Percentiles rank a stretch among this genome's conserved stretches.
Conservation (phyloP, 1,139 yeast species). For the Pichia sp. region DNA sequence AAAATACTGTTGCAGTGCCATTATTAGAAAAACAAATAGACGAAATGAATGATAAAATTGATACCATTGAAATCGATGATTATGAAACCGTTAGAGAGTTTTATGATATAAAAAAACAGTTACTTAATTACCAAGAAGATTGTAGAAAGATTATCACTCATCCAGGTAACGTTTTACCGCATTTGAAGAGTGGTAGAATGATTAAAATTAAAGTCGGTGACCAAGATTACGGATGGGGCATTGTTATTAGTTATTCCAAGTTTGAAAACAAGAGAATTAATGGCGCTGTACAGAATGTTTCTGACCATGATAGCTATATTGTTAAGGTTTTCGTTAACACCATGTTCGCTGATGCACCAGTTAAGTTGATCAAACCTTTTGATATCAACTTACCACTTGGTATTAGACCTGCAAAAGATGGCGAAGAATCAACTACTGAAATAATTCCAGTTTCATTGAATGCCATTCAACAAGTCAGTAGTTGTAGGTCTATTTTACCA, state of each 20-base stretch:
- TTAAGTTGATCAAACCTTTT: slow-evolving; percentile 60
- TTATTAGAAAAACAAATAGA: slow-evolving; percentile 60
- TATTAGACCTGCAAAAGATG: slow-evolving; percentile 70
- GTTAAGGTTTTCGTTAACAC: slow-evolving; percentile 78
- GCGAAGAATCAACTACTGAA: slow-evolving; percentile 69
- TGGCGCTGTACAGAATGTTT: slow-evolving; percentile 46
- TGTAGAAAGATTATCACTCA: slow-evolving; percentile 81
- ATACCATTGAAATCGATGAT: slow-evolving; percentile 56
- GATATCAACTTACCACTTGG: slow-evolving; percentile 81
- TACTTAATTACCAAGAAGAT: slow-evolving; percentile 67
- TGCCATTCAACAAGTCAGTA: slow-evolving; percentile 69
- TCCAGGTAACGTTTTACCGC: slow-evolving; percentile 80
- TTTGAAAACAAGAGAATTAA: slow-evolving; percentile 37
- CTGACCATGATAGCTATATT: slow-evolving; percentile 82
- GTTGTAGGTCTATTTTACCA: slow-evolving; percentile 76
- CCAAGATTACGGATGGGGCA: slow-evolving; percentile 89
- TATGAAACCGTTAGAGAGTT: slow-evolving; percentile 71
- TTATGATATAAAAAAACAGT: slow-evolving; percentile 70
- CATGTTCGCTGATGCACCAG: slow-evolving; percentile 74
- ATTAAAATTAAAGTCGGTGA: slow-evolving; percentile 53
- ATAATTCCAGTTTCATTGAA: slow-evolving; percentile 78
- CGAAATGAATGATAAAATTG: slow-evolving; percentile 44
- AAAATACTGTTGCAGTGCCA: slow-evolving; percentile 87
- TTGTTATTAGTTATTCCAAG: slow-evolving; percentile 70
- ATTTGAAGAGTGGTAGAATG: slow-evolving; percentile 84